Conservation (phyloP, 495 filamentous ascomycete species). For the Polyplosphaeria fusca region DNA sequence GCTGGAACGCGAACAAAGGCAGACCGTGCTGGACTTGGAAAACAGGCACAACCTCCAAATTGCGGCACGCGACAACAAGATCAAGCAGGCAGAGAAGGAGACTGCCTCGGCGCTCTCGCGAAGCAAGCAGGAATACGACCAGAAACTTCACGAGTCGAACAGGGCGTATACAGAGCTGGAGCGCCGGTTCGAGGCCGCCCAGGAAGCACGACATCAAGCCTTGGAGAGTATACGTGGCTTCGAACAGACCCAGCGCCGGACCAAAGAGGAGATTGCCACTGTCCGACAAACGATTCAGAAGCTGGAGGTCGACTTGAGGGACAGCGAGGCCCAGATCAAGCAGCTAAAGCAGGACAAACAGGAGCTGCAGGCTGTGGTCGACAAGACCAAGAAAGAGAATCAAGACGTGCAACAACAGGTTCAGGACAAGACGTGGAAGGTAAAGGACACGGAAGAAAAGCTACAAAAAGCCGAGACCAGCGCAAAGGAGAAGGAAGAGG, state of each 20-base stretch:
- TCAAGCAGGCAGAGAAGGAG: constrained; percentile 25
- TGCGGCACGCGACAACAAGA: constrained; percentile 28
- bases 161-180: constrained; percentile 19
- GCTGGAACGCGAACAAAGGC: constrained; percentile 32
- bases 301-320: constrained; percentile 9
- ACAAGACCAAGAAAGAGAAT: constrained; percentile 24
- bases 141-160: constrained; percentile 20
- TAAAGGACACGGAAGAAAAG: constrained; percentile 35
- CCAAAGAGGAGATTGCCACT: constrained; percentile 29
- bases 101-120: constrained; percentile 7
- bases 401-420: constrained; percentile 33
- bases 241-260: constrained; percentile 30
- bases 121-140: constrained; percentile 28
- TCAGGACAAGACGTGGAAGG: constrained; percentile 32
- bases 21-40: constrained; percentile 43
- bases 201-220: constrained; percentile 21
- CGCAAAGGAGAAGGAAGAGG: constrained; percentile 36
- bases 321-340: constrained; percentile 17
- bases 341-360: constrained; percentile 24
- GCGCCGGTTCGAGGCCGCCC: constrained; percentile 6
- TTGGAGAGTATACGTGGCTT: constrained; percentile 25
- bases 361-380: constrained; percentile 4
- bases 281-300: constrained; percentile 23
- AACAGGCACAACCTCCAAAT: constrained; percentile 46
- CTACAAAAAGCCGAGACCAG: constrained; percentile 29